These are phyloP conservation scores for Flaveria robusta DNA, from an alignment of 129 eudicot species.

Conservation along the genomic window DNA sequence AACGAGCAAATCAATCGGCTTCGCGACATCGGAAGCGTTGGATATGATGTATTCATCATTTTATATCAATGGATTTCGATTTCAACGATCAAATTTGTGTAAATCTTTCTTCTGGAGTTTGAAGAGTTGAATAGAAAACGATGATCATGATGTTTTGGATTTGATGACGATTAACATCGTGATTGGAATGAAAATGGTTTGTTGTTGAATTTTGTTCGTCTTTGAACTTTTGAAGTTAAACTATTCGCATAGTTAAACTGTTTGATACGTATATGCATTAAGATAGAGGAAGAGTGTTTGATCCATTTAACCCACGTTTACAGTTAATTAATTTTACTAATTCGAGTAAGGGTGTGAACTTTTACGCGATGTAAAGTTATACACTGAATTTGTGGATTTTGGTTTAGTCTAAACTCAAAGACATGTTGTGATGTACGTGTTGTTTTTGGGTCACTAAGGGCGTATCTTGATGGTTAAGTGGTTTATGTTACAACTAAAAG, in stretches of 20 bases:
- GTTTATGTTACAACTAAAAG: no score
- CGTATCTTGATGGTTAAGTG: no score
- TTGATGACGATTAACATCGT: slow-evolving; percentile 5
- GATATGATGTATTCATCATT: slow-evolving; percentile 40
- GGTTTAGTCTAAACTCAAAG: no score
- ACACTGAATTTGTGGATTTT: no score
- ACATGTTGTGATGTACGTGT: neutral
- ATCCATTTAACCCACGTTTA: no score
- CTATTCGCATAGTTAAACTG: no score
- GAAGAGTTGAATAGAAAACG: slow-evolving; percentile 7
- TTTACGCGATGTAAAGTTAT: no score
- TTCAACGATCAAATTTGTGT: slow-evolving; percentile 9
- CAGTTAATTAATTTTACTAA: no score
- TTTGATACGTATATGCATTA: no score
- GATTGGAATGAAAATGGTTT: slow-evolving; percentile 19
- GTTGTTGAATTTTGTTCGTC: neutral
- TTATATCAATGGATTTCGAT: neutral
- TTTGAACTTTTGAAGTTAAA: neutral
- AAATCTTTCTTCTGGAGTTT: slow-evolving; percentile 30
- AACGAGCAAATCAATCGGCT: slow-evolving; percentile 53
- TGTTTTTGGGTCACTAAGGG: neutral
- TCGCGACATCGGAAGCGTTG: slow-evolving; percentile 61
- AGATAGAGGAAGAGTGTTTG: no score
- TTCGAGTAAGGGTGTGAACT: no score
- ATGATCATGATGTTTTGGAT: slow-evolving; percentile 13